Percentiles rank a stretch among this genome's conserved stretches.
phyloP scores from a whole-genome alignment of 805 yeast genomes.

The Millerago galiae region DNA sequence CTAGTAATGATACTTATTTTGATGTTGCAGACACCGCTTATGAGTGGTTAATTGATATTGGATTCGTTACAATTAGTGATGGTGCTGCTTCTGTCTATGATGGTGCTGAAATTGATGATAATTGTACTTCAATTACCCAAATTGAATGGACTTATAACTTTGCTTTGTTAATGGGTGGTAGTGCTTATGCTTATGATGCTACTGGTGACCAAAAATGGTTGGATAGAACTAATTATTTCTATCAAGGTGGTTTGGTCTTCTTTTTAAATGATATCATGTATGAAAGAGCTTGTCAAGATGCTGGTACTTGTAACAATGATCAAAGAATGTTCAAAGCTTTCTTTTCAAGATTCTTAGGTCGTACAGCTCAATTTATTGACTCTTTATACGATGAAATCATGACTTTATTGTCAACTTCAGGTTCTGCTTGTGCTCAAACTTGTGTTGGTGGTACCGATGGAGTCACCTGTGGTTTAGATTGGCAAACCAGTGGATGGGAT shows the following conservation, averaged over 20 bases:
- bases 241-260: slow-evolving; percentile 40
- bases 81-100: slow-evolving; percentile 39
- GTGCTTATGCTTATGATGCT: slow-evolving; percentile 61
- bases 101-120: slow-evolving; percentile 47
- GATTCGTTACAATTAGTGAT: slow-evolving; percentile 33
- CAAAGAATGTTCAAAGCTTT: slow-evolving; percentile 73
- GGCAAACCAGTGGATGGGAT: slow-evolving; percentile 58
- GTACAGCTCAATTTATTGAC: slow-evolving; percentile 43
- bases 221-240: slow-evolving; percentile 36
- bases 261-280: slow-evolving; percentile 48
- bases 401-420: slow-evolving; percentile 41
- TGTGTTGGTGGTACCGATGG: slow-evolving; percentile 73
- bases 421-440: slow-evolving; percentile 61
- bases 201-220: slow-evolving; percentile 50
- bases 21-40: slow-evolving; percentile 50
- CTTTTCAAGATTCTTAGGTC: slow-evolving; percentile 56
- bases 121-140: slow-evolving; percentile 44
- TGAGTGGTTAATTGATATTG: slow-evolving; percentile 50
- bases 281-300: slow-evolving; percentile 55
- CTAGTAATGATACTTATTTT: slow-evolving; percentile 47
- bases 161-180: slow-evolving; percentile 60
- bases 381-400: slow-evolving; percentile 42
- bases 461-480: slow-evolving; percentile 68
- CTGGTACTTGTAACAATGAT: slow-evolving; percentile 56
- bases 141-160: slow-evolving; percentile 66